Evolutionary conservation across 306 rosid genomes (phyloP).

Genomic region (peach (Prunus persica)): Prunus_persica_NCBIv2 NC_034014.1:24650501-24651000

Average conservation of each 20-base stretch:
- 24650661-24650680: background rate
- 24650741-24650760: background rate
- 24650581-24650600: background rate
- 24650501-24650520: slow-evolving; percentile 40
- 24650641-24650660: background rate
- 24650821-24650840: background rate
- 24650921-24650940: background rate
- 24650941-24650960: background rate
- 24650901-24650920: background rate
- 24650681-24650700: background rate
- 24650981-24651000: slow-evolving; percentile 53
- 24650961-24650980: slow-evolving; percentile 46
- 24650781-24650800: background rate
- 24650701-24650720: background rate
- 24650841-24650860: background rate
- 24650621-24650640: background rate
- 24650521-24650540: background rate
- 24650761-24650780: background rate
- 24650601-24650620: background rate
- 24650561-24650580: background rate
- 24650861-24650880: background rate
- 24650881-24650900: background rate
- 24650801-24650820: background rate
- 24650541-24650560: background rate
- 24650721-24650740: background rate